Conservation (phyloP, 176 grass and related monocot species). For the Pontederia crassipes region DNA sequence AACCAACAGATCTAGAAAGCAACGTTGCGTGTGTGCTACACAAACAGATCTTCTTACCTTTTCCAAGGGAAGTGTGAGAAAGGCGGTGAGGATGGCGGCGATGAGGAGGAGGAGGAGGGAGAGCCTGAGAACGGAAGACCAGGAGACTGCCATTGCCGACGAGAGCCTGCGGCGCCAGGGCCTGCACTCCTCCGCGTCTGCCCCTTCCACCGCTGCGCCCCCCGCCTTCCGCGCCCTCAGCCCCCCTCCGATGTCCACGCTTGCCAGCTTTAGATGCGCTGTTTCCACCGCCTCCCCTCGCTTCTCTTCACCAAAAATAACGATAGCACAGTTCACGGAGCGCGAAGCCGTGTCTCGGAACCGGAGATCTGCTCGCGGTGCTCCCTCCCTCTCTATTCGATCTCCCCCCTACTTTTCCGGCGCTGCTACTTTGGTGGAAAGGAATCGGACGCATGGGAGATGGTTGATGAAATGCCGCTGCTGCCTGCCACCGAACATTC, state of each 20-base stretch:
- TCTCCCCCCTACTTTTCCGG: too few species aligned
- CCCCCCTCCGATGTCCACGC: slow-evolving; percentile 47
- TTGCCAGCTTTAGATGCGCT: slow-evolving; percentile 10
- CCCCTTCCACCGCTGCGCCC: slow-evolving; percentile 21
- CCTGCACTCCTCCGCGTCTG: slow-evolving; percentile 31
- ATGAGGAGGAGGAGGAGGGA: slow-evolving; percentile 54
- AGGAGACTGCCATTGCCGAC: slow-evolving; percentile 63
- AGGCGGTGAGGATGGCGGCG: slow-evolving; percentile 41
- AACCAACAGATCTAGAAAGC: slow-evolving; percentile 5
- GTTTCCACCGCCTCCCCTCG: background rate
- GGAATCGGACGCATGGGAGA: too few species aligned
- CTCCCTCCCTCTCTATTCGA: too few species aligned
- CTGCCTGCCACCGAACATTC: too few species aligned
- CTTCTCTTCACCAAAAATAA: background rate
- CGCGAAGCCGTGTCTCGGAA: too few species aligned
- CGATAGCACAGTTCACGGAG: too few species aligned
- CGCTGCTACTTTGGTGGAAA: too few species aligned
- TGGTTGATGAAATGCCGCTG: too few species aligned
- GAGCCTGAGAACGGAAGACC: slow-evolving; percentile 53
- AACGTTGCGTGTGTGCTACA: background rate
- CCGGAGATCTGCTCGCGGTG: too few species aligned
- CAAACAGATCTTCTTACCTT: slow-evolving; percentile 35
- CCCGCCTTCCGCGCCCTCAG: slow-evolving; percentile 37
- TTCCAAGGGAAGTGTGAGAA: slow-evolving; percentile 82
- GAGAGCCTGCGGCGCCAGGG: slow-evolving; percentile 62